These are phyloP conservation scores for Tetradesmus obliquus DNA, from an alignment of 139 green algal genomes.

Conservation along the genomic window DNA sequence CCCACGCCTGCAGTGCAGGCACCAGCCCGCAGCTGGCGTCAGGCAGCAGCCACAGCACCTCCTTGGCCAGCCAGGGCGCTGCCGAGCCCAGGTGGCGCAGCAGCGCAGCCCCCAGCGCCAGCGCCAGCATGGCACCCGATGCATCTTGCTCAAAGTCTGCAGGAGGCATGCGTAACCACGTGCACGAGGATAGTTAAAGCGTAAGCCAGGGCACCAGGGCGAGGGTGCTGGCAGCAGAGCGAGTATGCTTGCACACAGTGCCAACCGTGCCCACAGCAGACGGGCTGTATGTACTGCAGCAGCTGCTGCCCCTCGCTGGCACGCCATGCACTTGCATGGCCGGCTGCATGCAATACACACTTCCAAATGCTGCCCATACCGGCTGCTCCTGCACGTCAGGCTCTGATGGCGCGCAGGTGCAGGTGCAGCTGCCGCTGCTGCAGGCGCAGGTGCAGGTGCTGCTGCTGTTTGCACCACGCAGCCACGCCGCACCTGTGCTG, in stretches of 20 bases:
- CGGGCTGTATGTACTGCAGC: not conserved
- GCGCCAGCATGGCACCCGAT: slow-evolving; percentile 38
- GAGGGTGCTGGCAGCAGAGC: not conserved
- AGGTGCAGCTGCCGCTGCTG: not conserved
- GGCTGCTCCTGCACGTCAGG: too few relatives aligned
- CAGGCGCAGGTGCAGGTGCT: not conserved
- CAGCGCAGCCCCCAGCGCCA: slow-evolving; percentile 48
- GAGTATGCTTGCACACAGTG: not conserved
- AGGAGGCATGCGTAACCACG: not conserved
- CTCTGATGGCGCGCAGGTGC: too few relatives aligned
- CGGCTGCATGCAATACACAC: too few relatives aligned
- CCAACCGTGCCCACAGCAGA: not conserved
- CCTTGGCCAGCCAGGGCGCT: slow-evolving; percentile 74
- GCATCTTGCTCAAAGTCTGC: slow-evolving; percentile 45
- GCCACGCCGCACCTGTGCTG: not conserved
- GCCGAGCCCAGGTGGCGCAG: slow-evolving; percentile 55
- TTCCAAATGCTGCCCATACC: too few relatives aligned
- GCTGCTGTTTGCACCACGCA: too few relatives aligned
- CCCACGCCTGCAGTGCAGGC: slow-evolving; percentile 61
- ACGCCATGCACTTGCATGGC: too few relatives aligned
- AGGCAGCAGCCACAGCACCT: slow-evolving; percentile 78
- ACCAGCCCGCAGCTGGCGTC: slow-evolving; percentile 64
- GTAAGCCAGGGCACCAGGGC: not conserved
- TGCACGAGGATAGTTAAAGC: not conserved
- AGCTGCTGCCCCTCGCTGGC: too few relatives aligned